Evolutionary conservation across 805 yeast species (phyloP).

Genomic region (Ogataea ganodermae): DNA sequence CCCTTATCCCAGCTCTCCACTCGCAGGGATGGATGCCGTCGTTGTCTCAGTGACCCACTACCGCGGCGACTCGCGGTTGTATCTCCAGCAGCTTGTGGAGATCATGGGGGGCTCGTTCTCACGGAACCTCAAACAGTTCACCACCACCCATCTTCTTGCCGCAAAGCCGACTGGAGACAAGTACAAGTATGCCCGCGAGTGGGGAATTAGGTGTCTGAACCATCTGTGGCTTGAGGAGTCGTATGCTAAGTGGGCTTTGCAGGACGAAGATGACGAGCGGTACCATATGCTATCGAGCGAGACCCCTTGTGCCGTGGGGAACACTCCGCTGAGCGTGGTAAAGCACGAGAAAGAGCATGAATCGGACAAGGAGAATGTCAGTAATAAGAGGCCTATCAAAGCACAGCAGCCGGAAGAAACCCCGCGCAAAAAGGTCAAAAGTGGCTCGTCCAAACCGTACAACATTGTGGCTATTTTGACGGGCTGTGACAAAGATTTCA

Average conservation of each 20-base stretch:
- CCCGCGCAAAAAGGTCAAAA: conserved; percentile 24
- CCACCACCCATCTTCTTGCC: conserved; percentile 72
- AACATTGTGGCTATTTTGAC: conserved; percentile 56
- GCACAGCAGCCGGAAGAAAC: conserved; percentile 2
- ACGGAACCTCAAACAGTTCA: conserved; percentile 54
- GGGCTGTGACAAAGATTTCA: conserved; percentile 58
- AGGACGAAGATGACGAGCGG: conserved; percentile 46
- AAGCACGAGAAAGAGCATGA: conserved; percentile 45
- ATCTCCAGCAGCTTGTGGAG: conserved; percentile 61
- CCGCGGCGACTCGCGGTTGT: conserved; percentile 80
- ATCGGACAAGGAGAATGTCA: conserved; percentile 21
- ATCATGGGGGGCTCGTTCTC: conserved; percentile 80
- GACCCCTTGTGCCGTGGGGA: conserved; percentile 53
- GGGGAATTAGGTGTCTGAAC: conserved; percentile 69
- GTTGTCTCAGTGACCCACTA: conserved; percentile 75
- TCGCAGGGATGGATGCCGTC: conserved; percentile 56
- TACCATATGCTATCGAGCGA: conserved; percentile 47
- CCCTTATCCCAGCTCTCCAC: conserved; percentile 58
- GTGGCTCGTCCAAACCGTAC: conserved; percentile 32
- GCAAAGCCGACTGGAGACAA: conserved; percentile 72
- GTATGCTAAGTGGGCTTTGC: conserved; percentile 59
- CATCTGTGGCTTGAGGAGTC: conserved; percentile 91
- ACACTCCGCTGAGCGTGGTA: conserved; percentile 42
- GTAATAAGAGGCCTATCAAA: conserved; percentile 1
- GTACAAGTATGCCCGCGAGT: conserved; percentile 68